Evolutionary conservation across 23 red algal genomes (phyloP), one percentile per base, ranked within the genome.

Genomic region (Gracilaria domingensis): DNA sequence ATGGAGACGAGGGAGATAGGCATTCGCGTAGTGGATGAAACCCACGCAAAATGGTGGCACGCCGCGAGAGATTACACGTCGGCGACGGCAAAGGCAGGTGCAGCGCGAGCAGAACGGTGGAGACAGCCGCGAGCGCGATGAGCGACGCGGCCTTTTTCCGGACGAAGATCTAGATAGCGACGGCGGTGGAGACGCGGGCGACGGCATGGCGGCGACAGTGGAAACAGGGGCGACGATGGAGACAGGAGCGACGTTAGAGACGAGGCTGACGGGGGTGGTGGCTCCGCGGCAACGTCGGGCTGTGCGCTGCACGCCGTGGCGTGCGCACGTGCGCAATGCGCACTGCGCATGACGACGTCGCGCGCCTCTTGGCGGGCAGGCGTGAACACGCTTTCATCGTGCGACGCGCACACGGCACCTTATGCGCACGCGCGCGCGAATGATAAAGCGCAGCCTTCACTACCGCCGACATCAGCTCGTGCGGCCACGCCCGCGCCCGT

Each of bases 1-100:
- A 93, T 69, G 70, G 90, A 84, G 17, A 86, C 79, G 36, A 67
- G 45, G 54, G 90, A 93, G 38, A 93, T 93, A 20, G 90, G 90
- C 30, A 93, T 72, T 24, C 50, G 66, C 17, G 90, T 93, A 12
- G 90, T 85, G 80, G 79, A 85, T 30, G 65, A 78, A 26, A 38
- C 79, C 79, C 79, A 93, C 24, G 79, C 65, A 51, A 93, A 84
- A 29, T 85, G 76, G 78, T 67, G 77, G 9, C 58, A 79, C 38
- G 75, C 66, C n/a, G 72, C 39, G 45, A 77, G 28, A 0, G 72
- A 48, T 1, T 51, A 42, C 23, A 77, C 72, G 42, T 77, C 72
- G 40, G 50, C 40, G 25, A 30, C 26, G 72, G 72, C 40, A 42
- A 42, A 40, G 72, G 72, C 72, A 77, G 72, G 2, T 3, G 72